A percentile compares a stretch with the other conserved stretches of the same genome.
Conservation (phyloP, 345 rosid species). For the Salix brachista region DNA sequence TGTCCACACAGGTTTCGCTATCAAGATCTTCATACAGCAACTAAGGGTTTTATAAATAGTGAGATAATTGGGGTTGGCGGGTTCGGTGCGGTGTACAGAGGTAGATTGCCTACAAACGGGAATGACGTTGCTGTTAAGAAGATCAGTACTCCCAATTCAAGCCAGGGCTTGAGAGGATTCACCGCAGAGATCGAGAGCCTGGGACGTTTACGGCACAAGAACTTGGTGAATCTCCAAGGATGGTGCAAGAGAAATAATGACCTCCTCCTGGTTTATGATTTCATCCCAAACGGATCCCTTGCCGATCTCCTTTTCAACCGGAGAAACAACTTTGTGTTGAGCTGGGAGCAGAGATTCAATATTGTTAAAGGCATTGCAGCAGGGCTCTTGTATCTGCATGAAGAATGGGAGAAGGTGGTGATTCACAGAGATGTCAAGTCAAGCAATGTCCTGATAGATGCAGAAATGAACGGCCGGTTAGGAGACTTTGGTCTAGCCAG, state of each 20-base stretch:
- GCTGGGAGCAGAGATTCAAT: slow-evolving; percentile 63
- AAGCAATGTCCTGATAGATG: slow-evolving; percentile 67
- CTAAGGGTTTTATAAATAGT: slow-evolving; percentile 55
- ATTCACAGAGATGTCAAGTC: slow-evolving; percentile 76
- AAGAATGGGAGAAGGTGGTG: slow-evolving; percentile 74
- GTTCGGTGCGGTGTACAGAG: slow-evolving; percentile 64
- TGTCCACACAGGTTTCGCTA: slow-evolving; percentile 65
- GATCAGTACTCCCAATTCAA: slow-evolving; percentile 44
- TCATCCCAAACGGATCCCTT: slow-evolving; percentile 69
- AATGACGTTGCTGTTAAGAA: slow-evolving; percentile 61
- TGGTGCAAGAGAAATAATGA: slow-evolving; percentile 63
- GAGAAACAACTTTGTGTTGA: slow-evolving; percentile 25
- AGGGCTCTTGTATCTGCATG: slow-evolving; percentile 60
- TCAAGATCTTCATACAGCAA: slow-evolving; percentile 52
- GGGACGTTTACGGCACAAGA: slow-evolving; percentile 61
- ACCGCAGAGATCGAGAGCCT: slow-evolving; percentile 68
- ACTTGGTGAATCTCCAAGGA: slow-evolving; percentile 69
- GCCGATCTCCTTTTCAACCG: slow-evolving; percentile 37
- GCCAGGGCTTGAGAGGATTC: slow-evolving; percentile 75
- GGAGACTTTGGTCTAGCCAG: slow-evolving; percentile 88
- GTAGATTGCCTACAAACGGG: slow-evolving; percentile 35
- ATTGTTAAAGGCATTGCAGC: slow-evolving; percentile 65
- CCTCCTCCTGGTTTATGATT: slow-evolving; percentile 64
- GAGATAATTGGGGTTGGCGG: slow-evolving; percentile 73
- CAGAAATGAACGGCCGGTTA: slow-evolving; percentile 54